Conservation (phyloP, 2,329 filamentous ascomycete genomes). For the Aspergillus viridinutans region DNA sequence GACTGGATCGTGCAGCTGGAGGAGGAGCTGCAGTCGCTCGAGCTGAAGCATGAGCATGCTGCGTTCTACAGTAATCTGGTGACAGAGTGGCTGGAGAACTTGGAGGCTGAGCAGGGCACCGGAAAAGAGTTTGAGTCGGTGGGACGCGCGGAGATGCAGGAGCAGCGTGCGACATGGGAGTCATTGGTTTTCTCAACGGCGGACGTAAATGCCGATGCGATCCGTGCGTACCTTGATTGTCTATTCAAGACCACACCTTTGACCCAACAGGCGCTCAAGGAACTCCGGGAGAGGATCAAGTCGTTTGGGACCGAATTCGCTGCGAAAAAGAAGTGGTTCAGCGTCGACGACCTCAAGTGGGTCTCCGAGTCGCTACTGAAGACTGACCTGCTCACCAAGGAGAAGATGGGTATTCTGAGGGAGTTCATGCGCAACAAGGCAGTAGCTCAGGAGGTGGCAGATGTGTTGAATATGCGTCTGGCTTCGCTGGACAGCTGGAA, state of each 20-base stretch:
- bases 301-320: slow-evolving; percentile 31
- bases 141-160: slow-evolving; percentile 52
- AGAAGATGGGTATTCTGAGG: slow-evolving; percentile 49
- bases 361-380: slow-evolving; percentile 49
- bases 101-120: slow-evolving; percentile 26
- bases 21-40: slow-evolving; percentile 46
- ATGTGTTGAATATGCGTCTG: slow-evolving; percentile 56
- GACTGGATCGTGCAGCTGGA: slow-evolving; percentile 48
- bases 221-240: slow-evolving; percentile 48
- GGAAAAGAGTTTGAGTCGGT: slow-evolving; percentile 44
- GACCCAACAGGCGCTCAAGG: slow-evolving; percentile 41
- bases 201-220: slow-evolving; percentile 43
- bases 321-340: slow-evolving; percentile 37
- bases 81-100: slow-evolving; percentile 49
- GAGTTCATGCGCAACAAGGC: slow-evolving; percentile 48
- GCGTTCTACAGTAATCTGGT: slow-evolving; percentile 54
- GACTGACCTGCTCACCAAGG: slow-evolving; percentile 49
- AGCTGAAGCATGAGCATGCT: slow-evolving; percentile 54
- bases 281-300: slow-evolving; percentile 38
- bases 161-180: slow-evolving; percentile 54
- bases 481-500: slow-evolving; percentile 49
- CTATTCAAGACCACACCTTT: slow-evolving; percentile 47
- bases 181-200: slow-evolving; percentile 49
- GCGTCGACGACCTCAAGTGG: slow-evolving; percentile 38
- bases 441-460: slow-evolving; percentile 51